Percentiles rank a stretch among this genome's conserved stretches.
phyloP scores from a whole-genome alignment of 805 yeast genomes.

The Scheffersomyces coipomensis region DNA sequence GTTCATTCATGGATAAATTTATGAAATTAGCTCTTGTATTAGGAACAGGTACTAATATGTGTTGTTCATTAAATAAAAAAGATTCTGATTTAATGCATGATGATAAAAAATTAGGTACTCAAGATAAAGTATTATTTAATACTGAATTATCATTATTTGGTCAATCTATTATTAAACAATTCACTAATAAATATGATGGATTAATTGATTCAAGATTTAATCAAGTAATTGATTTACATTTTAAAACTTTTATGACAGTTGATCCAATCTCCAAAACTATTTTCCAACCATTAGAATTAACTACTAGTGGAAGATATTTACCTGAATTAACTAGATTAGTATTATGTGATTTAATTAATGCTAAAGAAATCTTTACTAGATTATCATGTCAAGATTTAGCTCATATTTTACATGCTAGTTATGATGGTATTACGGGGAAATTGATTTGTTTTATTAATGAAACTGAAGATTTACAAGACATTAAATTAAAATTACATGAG shows the following conservation, averaged over 20 bases:
- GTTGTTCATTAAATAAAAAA: conserved; percentile 33
- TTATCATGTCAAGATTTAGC: conserved; percentile 11
- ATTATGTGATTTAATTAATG: conserved; percentile 30
- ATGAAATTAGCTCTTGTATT: conserved; percentile 55
- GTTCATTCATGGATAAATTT: conserved; percentile 34
- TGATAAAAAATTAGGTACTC: conserved; percentile 9
- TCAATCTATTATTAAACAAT: conserved; percentile 17
- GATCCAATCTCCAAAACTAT: conserved; percentile 20
- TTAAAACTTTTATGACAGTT: conserved; percentile 28
- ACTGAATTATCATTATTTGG: conserved; percentile 61
- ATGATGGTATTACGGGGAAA: conserved; percentile 41
- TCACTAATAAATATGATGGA: conserved; percentile 40
- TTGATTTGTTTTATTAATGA: conserved; percentile 40
- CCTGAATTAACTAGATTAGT: conserved; percentile 52
- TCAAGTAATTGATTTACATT: conserved; percentile 1
- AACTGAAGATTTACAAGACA: conserved; percentile 12
- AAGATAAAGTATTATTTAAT: conserved; percentile 35
- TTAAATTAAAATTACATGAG: conserved; percentile 17
- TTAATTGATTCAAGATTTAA: conserved; percentile 28
- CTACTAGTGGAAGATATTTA: conserved; percentile 56
- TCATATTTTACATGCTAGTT: conserved; percentile 10
- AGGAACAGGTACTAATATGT: conserved; percentile 68
- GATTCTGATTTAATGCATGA: conserved; percentile 13
- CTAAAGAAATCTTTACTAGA: conserved; percentile 23
- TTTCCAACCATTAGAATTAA: conserved; percentile 56